phyloP scores from a whole-genome alignment of 2,329 filamentous ascomycete genomes.

The Thelonectria olida region DNA sequence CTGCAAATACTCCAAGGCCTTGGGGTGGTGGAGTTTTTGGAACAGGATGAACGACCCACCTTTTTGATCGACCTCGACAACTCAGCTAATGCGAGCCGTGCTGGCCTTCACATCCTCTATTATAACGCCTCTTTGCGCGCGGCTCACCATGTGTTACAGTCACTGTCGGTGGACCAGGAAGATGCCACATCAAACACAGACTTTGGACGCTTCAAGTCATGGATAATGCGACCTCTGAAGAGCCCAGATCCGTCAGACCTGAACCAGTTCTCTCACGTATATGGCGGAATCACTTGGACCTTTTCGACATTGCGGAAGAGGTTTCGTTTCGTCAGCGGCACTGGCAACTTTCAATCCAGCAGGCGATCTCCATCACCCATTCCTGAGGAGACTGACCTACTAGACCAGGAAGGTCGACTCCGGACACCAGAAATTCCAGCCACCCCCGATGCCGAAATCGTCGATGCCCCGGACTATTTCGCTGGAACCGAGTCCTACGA shows the following conservation, averaged over 20 bases:
- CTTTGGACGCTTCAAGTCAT: slow-evolving; percentile 73
- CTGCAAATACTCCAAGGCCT: slow-evolving; percentile 69
- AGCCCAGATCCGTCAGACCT: slow-evolving; percentile 63
- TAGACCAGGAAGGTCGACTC: slow-evolving; percentile 47
- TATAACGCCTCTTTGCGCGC: slow-evolving; percentile 73
- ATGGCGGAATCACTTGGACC: slow-evolving; percentile 75
- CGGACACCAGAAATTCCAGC: slow-evolving; percentile 49
- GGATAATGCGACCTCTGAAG: slow-evolving; percentile 68
- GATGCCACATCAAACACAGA: slow-evolving; percentile 54
- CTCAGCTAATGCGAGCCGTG: slow-evolving; percentile 60
- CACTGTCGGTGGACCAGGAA: slow-evolving; percentile 61
- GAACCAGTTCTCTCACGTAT: slow-evolving; percentile 64
- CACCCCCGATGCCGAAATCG: slow-evolving; percentile 44
- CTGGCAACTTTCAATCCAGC: slow-evolving; percentile 43
- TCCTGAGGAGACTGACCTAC: slow-evolving; percentile 45
- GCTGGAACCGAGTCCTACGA: slow-evolving; percentile 42
- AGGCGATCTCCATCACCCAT: slow-evolving; percentile 52
- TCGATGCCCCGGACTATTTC: slow-evolving; percentile 54
- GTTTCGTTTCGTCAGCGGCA: slow-evolving; percentile 74
- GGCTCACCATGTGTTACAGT: slow-evolving; percentile 62
- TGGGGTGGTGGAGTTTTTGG: slow-evolving; percentile 76
- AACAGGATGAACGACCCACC: slow-evolving; percentile 79
- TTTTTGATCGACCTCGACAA: slow-evolving; percentile 78
- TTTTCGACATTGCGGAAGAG: slow-evolving; percentile 74
- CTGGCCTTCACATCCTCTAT: slow-evolving; percentile 70